A percentile compares a stretch with the other conserved stretches of the same genome.
phyloP scores from a whole-genome alignment of 805 yeast genomes.

The Wickerhamiella galacta region DNA sequence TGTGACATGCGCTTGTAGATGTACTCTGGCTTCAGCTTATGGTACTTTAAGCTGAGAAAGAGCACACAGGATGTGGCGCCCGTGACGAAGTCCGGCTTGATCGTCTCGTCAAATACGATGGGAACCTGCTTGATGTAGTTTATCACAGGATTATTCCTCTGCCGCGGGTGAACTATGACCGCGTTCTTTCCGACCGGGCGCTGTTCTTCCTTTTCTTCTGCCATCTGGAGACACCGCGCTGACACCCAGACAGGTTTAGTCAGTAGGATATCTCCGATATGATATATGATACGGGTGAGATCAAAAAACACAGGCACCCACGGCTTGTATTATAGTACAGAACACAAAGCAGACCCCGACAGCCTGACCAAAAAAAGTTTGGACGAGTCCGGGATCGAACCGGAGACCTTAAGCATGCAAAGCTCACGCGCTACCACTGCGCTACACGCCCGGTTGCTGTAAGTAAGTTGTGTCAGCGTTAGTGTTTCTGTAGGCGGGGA shows the following conservation, averaged over 20 bases:
- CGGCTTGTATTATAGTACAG: too few species aligned
- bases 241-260: too few species aligned
- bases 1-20: conserved; percentile 22
- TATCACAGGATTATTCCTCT: conserved; percentile 19
- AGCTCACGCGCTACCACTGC: conserved; percentile 14
- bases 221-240: too few species aligned
- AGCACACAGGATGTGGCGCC: conserved; percentile 22
- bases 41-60: conserved; percentile 22
- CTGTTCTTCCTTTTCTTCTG: too few species aligned
- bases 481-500: too few species aligned
- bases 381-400: conserved; percentile 14
- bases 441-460: conserved; percentile 9
- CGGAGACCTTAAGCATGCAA: conserved; percentile 14
- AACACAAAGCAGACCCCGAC: too few species aligned
- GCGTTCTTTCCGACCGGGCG: too few species aligned
- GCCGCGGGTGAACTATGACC: conserved; percentile 13
- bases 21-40: conserved; percentile 27
- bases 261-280: too few species aligned
- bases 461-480: too few species aligned
- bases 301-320: too few species aligned
- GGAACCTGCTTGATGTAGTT: conserved; percentile 13
- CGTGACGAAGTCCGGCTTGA: conserved; percentile 24
- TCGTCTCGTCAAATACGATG: conserved; percentile 16
- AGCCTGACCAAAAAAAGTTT: conserved; percentile 4
- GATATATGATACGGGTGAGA: too few species aligned